Base-by-base conservation (phyloP, 257 asterid species). In the Lantana camara region DNA sequence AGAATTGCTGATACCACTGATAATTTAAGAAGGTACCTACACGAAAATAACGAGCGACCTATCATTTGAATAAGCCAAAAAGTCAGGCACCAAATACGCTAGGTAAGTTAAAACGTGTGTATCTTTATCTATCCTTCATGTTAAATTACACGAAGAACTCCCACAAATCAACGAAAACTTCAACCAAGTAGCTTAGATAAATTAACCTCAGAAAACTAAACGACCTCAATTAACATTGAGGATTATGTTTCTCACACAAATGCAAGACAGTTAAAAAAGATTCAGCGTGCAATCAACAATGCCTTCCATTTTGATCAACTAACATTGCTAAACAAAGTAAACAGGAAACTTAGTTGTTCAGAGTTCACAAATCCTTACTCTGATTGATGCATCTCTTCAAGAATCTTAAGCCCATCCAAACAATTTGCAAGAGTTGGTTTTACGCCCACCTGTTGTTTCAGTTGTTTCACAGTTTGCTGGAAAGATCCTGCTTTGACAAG, bases 331-430 rank as follows among this genome's bases (percentile, higher is more conserved):
- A 30, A 51, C 10, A 53, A 13, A 64, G 32, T 27, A 27, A 27
- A 27, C 32, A 27, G 5, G 1, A 20, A 63, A 23, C 55, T 10
- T 12, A 7, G 5, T 30, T 55, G 35, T 2, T 45, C 13, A 58
- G 55, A 59, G 22, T 40, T 50, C 38, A 49, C 16, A 27, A 8
- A 14, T 60, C 63, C 85, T 46, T 88, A 91, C 95, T 92, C 98
- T 23, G 89, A 77, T 57, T 59, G 76, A 74, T 92, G 93, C 97
- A 92, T 89, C 73, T 85, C 92, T n/a, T 68, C 75, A 23, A 92
- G 90, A 71, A 80, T 76, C 45, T 65, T 71, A 44, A 92, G 85
- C 34, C 95, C 96, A 20, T 83, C 87, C 46, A 89, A 79, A 69
- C 95, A 89, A 70, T 80, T 76, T 52, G 76, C 85, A 64, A 85